phyloP scores from a whole-genome alignment of 805 yeast species.

The Metschnikowia rubicola region DNA sequence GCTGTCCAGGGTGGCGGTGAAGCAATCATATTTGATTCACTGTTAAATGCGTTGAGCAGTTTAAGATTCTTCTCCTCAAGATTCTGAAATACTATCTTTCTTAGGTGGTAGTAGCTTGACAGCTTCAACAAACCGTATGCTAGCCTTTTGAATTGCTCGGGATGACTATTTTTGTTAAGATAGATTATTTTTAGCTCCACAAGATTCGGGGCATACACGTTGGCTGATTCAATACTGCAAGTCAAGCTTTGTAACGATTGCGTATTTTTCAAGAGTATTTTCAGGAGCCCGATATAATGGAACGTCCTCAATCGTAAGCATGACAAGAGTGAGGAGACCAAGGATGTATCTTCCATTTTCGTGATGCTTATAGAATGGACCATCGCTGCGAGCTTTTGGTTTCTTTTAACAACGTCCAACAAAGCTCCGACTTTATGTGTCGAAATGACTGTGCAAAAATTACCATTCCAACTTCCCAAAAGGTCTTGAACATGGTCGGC shows the following conservation, averaged over 20 bases:
- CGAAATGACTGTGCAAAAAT: slow-evolving; percentile 15
- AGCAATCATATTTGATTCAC: background rate
- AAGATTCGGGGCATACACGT: slow-evolving; percentile 1
- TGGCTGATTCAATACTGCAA: background rate
- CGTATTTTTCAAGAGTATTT: background rate
- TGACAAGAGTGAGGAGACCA: slow-evolving; percentile 3
- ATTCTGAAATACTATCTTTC: slow-evolving; percentile 18
- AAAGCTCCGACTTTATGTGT: slow-evolving; percentile 11
- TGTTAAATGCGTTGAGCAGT: slow-evolving; percentile 18
- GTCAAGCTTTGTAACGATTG: slow-evolving; percentile 3
- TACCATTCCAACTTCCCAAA: slow-evolving; percentile 20
- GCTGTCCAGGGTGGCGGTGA: slow-evolving; percentile 20
- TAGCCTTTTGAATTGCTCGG: background rate
- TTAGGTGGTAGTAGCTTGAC: slow-evolving; percentile 2
- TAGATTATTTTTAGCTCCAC: slow-evolving; percentile 7
- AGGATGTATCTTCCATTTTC: background rate
- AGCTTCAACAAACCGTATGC: slow-evolving; percentile 4
- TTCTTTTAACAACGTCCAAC: slow-evolving; percentile 11
- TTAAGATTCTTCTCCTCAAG: slow-evolving; percentile 13
- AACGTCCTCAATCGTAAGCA: slow-evolving; percentile 3
- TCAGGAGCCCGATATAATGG: slow-evolving; percentile 4
- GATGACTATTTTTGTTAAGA: background rate
- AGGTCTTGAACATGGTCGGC: slow-evolving; percentile 9
- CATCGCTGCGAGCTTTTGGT: slow-evolving; percentile 12
- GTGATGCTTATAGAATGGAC: slow-evolving; percentile 10